Evolutionary conservation across 2,329 filamentous ascomycete genomes (phyloP), one percentile per base, ranked within the genome.

Genomic region (Cladorrhinum sp.): DNA sequence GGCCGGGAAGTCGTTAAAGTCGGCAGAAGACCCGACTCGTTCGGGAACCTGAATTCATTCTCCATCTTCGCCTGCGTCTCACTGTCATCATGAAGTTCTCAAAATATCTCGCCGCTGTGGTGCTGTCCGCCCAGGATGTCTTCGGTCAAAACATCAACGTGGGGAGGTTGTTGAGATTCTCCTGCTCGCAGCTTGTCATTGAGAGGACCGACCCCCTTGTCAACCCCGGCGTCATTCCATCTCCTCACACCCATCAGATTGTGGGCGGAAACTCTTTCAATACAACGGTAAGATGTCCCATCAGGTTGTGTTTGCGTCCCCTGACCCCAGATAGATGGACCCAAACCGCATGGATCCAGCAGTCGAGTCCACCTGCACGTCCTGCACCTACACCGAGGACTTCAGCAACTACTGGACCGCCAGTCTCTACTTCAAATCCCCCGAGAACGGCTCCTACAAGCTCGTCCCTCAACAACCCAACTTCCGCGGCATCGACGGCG

Each of bases 361-460:
- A 12, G n/a, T 8, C 9, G 53, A 21, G n/a, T 55, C 53, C 3
- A 65, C 60, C 51, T 67, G 65, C 57, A 67, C 65, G 14, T 66
- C 65, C 3, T 67, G 65, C 55, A 58, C 62, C 30, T 66, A 61
- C 58, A 46, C 62, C 23, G 64, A 67, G 24, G 65, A 67, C 28
- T 62, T 66, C 28, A 61, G 57, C 57, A 67, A 67, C 64, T 64
- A 65, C 62, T 67, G 65, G 65, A 67, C 65, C 9, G 65, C 65
- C 16, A 55, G 59, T 16, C 57, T 67, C 57, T 67, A 64, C 59
- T 67, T 67, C 59, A 58, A 58, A 39, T 55, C 53, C 7, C 62
- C 62, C 26, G 50, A 55, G 16, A 67, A 67, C 46, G 65, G 65
- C 53, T 62, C 64, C 16, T 67, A 64, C 55, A 62, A 62, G 14